Conservation (phyloP, 2,329 filamentous ascomycete species). For the Dactylellina parvicollis region DNA sequence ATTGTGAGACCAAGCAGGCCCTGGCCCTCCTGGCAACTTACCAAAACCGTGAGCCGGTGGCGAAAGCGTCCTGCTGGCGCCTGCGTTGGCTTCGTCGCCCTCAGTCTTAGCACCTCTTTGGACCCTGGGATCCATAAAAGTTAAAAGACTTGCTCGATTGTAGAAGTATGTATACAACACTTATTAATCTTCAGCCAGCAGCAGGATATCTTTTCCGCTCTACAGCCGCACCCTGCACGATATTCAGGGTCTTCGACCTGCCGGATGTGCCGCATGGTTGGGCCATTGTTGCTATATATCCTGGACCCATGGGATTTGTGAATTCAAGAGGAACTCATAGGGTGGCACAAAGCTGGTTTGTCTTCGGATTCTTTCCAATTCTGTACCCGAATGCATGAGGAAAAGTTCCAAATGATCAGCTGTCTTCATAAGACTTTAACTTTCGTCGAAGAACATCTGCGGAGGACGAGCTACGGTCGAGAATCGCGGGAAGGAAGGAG, state of each 20-base stretch:
- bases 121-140: not conserved
- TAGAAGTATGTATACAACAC: not conserved
- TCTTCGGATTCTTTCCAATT: conserved; percentile 11
- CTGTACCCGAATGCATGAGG: too few relatives aligned
- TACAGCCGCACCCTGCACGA: not conserved
- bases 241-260: conserved; percentile 1
- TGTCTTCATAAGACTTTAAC: too few relatives aligned
- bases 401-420: too few relatives aligned
- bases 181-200: not conserved
- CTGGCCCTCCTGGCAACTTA: not conserved
- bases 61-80: not conserved
- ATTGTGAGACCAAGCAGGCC: conserved; percentile 7
- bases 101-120: not conserved
- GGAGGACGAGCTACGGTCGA: too few relatives aligned
- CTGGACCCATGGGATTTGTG: not conserved
- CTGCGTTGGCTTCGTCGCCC: not conserved
- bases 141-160: not conserved
- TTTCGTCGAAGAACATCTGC: too few relatives aligned
- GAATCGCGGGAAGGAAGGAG: not conserved
- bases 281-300: not conserved
- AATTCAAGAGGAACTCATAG: not conserved
- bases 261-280: conserved; percentile 3
- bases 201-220: not conserved
- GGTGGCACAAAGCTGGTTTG: conserved; percentile 7
- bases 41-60: not conserved